Evolutionary conservation across 2,329 filamentous ascomycete genomes (phyloP).

Genomic region (Emydomyces testavorans): DNA sequence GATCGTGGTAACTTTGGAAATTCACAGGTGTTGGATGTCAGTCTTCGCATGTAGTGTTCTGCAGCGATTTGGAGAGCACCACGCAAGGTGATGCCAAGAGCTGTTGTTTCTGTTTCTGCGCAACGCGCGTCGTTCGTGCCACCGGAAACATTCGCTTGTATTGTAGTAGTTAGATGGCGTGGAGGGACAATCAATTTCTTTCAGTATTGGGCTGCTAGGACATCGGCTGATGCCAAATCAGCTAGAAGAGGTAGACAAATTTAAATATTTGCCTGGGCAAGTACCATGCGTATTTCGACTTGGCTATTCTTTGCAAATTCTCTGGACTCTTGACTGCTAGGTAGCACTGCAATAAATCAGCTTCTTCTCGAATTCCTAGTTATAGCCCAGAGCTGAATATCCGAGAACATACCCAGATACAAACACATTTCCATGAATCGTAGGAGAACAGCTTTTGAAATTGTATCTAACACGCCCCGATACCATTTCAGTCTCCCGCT

Average conservation of each 20-base stretch:
- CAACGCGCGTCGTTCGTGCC: conserved; percentile 6
- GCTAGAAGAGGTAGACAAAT: background rate
- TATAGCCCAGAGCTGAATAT: too few relatives aligned
- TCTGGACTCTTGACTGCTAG: too few relatives aligned
- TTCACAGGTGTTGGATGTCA: too few relatives aligned
- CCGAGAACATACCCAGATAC: too few relatives aligned
- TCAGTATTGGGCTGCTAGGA: background rate
- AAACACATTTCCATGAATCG: too few relatives aligned
- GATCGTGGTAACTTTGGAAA: too few relatives aligned
- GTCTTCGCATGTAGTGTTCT: too few relatives aligned
- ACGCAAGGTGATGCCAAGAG: background rate
- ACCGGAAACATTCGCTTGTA: background rate
- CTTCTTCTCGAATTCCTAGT: too few relatives aligned
- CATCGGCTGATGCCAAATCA: background rate
- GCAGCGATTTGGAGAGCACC: background rate
- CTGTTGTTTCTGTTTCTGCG: background rate
- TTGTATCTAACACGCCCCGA: too few relatives aligned
- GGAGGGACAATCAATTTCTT: background rate
- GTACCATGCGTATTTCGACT: background rate
- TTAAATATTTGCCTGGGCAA: conserved; percentile 1
- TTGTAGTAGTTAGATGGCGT: background rate
- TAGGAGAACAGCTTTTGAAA: too few relatives aligned
- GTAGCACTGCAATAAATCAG: too few relatives aligned
- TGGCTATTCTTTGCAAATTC: background rate
- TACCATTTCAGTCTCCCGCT: too few relatives aligned